phyloP scores from a whole-genome alignment of 2,329 filamentous ascomycete species.

The Cryphonectria japonica region DNA sequence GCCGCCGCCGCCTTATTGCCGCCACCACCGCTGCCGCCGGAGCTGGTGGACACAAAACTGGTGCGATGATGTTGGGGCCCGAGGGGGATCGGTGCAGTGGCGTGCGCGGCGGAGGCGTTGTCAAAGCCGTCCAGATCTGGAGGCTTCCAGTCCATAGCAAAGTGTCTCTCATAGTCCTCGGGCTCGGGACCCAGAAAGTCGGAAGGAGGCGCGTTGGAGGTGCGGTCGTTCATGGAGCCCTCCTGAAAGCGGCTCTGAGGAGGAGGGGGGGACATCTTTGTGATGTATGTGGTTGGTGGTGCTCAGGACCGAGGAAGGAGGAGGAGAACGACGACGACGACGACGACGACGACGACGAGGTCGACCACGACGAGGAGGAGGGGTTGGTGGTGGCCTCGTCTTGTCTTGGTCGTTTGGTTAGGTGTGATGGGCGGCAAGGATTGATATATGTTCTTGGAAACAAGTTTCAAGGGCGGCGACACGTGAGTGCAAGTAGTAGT shows the following conservation, averaged over 20 bases:
- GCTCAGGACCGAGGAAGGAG: neutral
- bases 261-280: constrained; percentile 30
- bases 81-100: neutral
- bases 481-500: too few species aligned
- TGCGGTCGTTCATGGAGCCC: constrained; percentile 84
- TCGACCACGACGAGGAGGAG: neutral
- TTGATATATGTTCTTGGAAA: neutral
- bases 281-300: constrained; percentile 17
- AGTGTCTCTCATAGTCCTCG: constrained; percentile 35
- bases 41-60: constrained; percentile 21
- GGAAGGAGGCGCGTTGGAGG: constrained; percentile 70
- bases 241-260: constrained; percentile 67
- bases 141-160: constrained; percentile 30
- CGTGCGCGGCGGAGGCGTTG: neutral
- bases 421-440: neutral
- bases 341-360: neutral
- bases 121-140: constrained; percentile 18
- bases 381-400: neutral
- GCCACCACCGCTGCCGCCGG: constrained; percentile 8
- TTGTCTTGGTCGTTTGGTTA: neutral
- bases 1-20: constrained; percentile 3
- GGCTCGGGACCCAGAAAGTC: constrained; percentile 60
- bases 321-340: neutral
- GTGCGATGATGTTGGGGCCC: neutral
- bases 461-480: neutral